Conservation (phyloP, 768 basidiomycete genomes). For the Cubamyces lactineus region DNA sequence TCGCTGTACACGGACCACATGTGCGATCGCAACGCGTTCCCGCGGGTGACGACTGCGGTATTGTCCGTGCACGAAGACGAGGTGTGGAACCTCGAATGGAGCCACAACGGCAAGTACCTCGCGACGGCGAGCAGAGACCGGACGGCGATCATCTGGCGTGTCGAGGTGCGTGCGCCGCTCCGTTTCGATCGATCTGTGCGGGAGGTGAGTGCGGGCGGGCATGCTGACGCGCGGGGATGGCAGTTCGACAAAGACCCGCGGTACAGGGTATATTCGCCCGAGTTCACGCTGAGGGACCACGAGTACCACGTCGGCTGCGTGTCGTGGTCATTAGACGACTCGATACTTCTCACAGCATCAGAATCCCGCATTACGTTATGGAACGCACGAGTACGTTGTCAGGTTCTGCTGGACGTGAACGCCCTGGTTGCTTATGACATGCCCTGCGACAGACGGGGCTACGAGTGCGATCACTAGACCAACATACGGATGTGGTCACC, state of each 20-base stretch:
- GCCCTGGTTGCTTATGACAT: background rate
- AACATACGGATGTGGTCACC: constrained; percentile 83
- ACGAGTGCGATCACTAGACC: constrained; percentile 64
- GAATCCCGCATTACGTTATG: constrained; percentile 87
- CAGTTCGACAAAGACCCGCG: constrained; percentile 53
- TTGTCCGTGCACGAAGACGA: constrained; percentile 88
- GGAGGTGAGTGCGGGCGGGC: constrained; percentile 8
- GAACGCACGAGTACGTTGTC: constrained; percentile 75
- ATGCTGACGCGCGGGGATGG: constrained; percentile 14
- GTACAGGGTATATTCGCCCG: constrained; percentile 60
- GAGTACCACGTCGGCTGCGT: constrained; percentile 76
- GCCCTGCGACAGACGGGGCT: constrained; percentile 63
- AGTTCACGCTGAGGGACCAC: constrained; percentile 74
- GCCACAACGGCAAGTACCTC: constrained; percentile 80
- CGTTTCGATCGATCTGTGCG: constrained; percentile 7
- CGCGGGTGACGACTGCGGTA: constrained; percentile 81
- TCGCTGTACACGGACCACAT: constrained; percentile 89
- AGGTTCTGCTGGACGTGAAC: constrained; percentile 3
- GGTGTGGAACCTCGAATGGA: constrained; percentile 97
- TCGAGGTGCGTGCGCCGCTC: constrained; percentile 59
- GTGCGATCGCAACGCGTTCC: constrained; percentile 83
- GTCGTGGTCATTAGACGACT: constrained; percentile 92
- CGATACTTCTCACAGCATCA: constrained; percentile 78
- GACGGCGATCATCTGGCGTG: constrained; percentile 86
- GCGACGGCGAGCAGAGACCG: constrained; percentile 90